These are phyloP conservation scores for Citrus maxima DNA, from an alignment of 345 rosid genomes.

Conservation along the genomic window DNA sequence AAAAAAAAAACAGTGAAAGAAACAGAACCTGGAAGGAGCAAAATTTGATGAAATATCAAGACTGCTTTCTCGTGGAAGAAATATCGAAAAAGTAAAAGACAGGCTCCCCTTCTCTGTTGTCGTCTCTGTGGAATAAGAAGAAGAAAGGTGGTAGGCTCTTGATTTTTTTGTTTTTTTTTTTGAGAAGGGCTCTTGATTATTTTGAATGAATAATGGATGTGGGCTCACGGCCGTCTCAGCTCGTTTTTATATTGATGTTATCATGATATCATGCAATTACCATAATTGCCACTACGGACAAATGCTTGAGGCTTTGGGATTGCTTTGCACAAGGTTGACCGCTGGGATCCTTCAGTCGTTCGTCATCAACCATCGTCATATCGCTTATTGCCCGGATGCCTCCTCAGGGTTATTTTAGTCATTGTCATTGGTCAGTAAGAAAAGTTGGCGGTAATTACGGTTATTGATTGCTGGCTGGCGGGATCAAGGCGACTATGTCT, in stretches of 20 bases:
- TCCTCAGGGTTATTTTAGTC: constrained; percentile 2
- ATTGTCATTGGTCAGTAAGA: neutral
- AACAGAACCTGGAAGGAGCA: neutral
- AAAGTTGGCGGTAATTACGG: neutral
- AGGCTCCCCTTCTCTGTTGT: neutral
- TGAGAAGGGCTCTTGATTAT: too few species aligned
- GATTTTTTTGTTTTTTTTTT: too few species aligned
- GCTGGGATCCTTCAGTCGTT: neutral
- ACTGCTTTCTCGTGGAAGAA: neutral
- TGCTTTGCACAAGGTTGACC: constrained; percentile 22
- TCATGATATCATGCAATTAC: too few species aligned
- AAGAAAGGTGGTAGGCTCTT: too few species aligned
- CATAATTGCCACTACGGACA: neutral
- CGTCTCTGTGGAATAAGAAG: neutral
- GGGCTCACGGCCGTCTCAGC: constrained; percentile 18
- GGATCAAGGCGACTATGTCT: neutral
- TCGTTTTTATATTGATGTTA: neutral
- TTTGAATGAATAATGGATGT: neutral
- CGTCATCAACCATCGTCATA: neutral
- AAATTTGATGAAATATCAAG: neutral
- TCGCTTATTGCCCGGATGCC: neutral
- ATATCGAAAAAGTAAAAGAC: neutral
- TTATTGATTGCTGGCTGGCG: neutral
- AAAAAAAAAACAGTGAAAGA: neutral
- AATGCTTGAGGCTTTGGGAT: neutral